Base-by-base conservation (phyloP, 768 basidiomycete species). In the Leccinum boreale region DNA sequence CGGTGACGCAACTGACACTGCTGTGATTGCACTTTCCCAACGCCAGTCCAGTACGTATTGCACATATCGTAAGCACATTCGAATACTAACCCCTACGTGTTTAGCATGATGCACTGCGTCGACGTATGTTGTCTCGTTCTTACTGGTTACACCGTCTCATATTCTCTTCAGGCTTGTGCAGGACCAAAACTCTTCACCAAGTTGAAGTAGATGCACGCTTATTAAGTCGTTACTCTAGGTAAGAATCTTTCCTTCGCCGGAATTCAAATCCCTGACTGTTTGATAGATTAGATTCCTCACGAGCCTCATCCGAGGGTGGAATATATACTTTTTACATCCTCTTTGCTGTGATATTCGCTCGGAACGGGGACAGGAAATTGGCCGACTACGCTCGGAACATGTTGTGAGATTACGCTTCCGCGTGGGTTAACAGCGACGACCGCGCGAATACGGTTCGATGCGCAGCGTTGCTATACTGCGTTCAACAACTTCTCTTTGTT, bases 21-120 rank as follows among this genome's bases (percentile, higher is more conserved):
- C 17, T 19, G 31, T 12, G 23, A 54, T 46, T 11, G 23, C 36
- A 15, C 48, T 53, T 50, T 24, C 5, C 19, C n/a, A 21, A 55
- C 51, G 26, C 47, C 65, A 84, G 83, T 90, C 83, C 92, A 89
- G 89, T 91, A 71, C 65, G 87, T 82, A 55, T 57, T 46, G 23
- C 23, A 50, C 48, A 36, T 21, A 46, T 50, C 52, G 1, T 5
- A 21, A 7, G 28, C 2, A 35, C 33, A 28, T 28, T 26, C 12
- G 12, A 2, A 50, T 26, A 63, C 48, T 67, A 53, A 65, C 44
- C 26, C 33, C 26, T 5, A 46, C 55, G 3, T 56, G 31, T 26
- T 15, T 65, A 91, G 87, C 75, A 82, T 92, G 86, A 94, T 94
- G 91, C 94, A 94, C 78, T 94, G 92, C 67, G 89, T 87, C 55